phyloP scores from a whole-genome alignment of 345 rosid genomes.

The Sapria himalayana region DNA sequence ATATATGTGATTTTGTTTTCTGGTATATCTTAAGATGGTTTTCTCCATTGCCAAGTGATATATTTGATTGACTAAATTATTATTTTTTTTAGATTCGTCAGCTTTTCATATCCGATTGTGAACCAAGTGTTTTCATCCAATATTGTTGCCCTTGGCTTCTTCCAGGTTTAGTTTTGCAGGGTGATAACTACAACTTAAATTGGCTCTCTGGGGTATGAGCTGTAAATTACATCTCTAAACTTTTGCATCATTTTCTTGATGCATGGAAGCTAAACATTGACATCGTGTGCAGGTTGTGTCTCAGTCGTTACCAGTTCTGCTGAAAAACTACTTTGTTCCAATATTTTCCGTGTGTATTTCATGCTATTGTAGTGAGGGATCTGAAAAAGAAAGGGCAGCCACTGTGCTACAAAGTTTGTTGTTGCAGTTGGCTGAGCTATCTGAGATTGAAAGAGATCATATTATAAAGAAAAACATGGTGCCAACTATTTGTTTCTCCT shows the following conservation, averaged over 20 bases:
- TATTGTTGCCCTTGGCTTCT: conserved; percentile 77
- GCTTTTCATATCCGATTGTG: conserved; percentile 37
- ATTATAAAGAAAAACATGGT: conserved; percentile 81
- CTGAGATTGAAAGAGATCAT: conserved; percentile 65
- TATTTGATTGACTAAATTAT: too few relatives aligned
- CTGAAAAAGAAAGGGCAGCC: conserved; percentile 43
- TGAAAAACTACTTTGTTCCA: conserved; percentile 59
- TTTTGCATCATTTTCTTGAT: conserved; percentile 1
- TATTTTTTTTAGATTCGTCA: conserved; percentile 37
- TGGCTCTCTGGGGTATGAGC: conserved; percentile 65
- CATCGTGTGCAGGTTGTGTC: conserved; percentile 38
- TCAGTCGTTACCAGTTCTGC: conserved; percentile 32
- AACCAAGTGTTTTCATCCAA: conserved; percentile 58
- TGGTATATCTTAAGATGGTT: too few relatives aligned
- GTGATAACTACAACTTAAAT: conserved; percentile 31
- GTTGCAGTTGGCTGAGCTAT: conserved; percentile 38
- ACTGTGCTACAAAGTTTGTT: conserved; percentile 47
- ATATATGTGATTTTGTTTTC: too few relatives aligned
- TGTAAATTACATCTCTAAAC: conserved; percentile 2
- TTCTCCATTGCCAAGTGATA: too few relatives aligned
- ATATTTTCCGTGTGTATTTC: conserved; percentile 70
- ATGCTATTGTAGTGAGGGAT: conserved; percentile 42
- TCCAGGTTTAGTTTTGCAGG: conserved; percentile 55
- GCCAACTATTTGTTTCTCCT: too few relatives aligned
- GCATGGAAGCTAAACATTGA: conserved; percentile 1